phyloP scores from a whole-genome alignment of 2,329 filamentous ascomycete genomes.

The Conoideocrella luteorostrata region DNA sequence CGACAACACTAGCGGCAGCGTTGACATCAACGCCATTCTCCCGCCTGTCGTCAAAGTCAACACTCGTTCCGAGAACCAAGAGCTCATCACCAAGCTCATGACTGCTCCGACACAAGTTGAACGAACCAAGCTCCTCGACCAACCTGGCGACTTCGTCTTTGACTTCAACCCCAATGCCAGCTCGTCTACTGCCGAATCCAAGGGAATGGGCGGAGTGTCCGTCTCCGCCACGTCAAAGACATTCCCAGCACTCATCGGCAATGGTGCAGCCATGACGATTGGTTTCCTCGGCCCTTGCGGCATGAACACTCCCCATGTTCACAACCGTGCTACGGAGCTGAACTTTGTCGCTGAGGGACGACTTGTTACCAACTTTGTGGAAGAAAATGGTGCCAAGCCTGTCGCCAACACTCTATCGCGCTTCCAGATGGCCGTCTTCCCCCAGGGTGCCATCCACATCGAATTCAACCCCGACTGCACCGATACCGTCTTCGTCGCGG shows the following conservation, averaged over 20 bases:
- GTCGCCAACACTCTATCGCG: slow-evolving; percentile 30
- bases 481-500: slow-evolving; percentile 41
- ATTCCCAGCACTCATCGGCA: slow-evolving; percentile 45
- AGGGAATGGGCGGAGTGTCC: slow-evolving; percentile 29
- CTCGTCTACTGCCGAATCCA: slow-evolving; percentile 11
- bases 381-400: slow-evolving; percentile 34
- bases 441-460: slow-evolving; percentile 42
- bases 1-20: neutral
- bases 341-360: slow-evolving; percentile 38
- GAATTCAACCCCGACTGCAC: slow-evolving; percentile 47
- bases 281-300: slow-evolving; percentile 44
- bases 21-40: slow-evolving; percentile 16
- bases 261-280: slow-evolving; percentile 38
- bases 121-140: slow-evolving; percentile 24
- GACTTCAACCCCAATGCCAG: slow-evolving; percentile 29
- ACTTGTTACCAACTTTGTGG: slow-evolving; percentile 36
- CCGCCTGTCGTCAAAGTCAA: slow-evolving; percentile 23
- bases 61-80: slow-evolving; percentile 18
- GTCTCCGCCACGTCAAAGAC: slow-evolving; percentile 37
- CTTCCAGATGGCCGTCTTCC: slow-evolving; percentile 42
- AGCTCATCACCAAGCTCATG: slow-evolving; percentile 23
- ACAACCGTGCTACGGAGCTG: slow-evolving; percentile 42
- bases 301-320: slow-evolving; percentile 44
- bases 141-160: slow-evolving; percentile 34
- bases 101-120: slow-evolving; percentile 24